phyloP scores from a whole-genome alignment of 306 rosid species.

The Cicer yamashitae region DNA sequence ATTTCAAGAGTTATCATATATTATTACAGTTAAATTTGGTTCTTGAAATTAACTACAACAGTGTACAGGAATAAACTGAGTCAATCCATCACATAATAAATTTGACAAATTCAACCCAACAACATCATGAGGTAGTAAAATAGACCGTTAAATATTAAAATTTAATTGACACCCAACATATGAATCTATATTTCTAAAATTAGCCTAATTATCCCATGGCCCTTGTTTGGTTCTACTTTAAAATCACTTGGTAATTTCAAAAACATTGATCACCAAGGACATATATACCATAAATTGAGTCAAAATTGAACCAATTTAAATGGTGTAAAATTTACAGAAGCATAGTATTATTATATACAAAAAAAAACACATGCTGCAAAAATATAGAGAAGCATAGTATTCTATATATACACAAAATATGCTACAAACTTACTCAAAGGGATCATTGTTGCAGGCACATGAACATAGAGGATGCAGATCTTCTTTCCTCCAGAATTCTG shows the following conservation, averaged over 20 bases:
- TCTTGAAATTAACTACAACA: constrained; percentile 19
- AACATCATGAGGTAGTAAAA: constrained; percentile 26
- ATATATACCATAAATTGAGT: constrained; percentile 2
- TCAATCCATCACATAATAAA: constrained; percentile 17
- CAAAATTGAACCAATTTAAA: constrained; percentile 14
- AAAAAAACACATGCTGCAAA: neutral
- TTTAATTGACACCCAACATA: constrained; percentile 2
- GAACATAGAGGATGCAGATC: constrained; percentile 73
- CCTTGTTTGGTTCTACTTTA: neutral
- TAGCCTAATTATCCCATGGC: neutral
- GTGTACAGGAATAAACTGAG: neutral
- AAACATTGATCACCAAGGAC: constrained; percentile 4
- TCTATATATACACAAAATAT: neutral
- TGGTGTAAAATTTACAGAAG: neutral
- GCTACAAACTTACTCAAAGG: constrained; percentile 67
- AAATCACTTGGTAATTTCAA: constrained; percentile 28
- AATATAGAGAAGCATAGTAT: neutral
- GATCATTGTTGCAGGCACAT: constrained; percentile 75
- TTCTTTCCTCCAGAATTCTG: constrained; percentile 75
- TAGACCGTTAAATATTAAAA: neutral
- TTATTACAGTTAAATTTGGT: neutral
- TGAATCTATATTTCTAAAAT: constrained; percentile 17
- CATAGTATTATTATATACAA: neutral
- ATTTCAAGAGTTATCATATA: constrained; percentile 18
- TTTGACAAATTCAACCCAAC: constrained; percentile 22